phyloP scores from a whole-genome alignment of 2,329 filamentous ascomycete species.

The Colletotrichum eleusines region DNA sequence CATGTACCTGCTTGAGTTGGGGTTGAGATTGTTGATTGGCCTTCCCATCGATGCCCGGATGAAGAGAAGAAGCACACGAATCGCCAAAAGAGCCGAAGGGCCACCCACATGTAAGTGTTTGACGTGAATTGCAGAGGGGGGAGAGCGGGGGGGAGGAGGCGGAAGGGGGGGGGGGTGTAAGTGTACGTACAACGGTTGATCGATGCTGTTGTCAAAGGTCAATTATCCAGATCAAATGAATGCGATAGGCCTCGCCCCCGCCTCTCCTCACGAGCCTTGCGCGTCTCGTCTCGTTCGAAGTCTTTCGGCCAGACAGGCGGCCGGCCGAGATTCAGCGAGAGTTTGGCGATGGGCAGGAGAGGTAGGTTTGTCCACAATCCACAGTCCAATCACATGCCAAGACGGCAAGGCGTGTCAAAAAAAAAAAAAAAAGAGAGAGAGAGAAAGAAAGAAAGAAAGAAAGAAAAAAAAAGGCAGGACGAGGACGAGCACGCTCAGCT shows the following conservation, averaged over 20 bases:
- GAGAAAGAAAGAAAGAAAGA: too few species aligned
- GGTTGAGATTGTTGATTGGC: not conserved
- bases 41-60: not conserved
- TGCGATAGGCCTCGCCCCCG: constrained; percentile 14
- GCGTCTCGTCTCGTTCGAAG: constrained; percentile 5
- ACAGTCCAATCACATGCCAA: constrained; percentile 4
- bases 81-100: not conserved
- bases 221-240: constrained; percentile 19
- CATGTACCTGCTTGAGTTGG: not conserved
- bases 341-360: not conserved
- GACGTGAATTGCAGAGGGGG: not conserved
- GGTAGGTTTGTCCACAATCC: not conserved
- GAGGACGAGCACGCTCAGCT: not conserved
- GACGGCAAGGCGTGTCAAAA: constrained; percentile 1
- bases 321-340: constrained; percentile 33
- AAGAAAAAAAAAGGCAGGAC: too few species aligned
- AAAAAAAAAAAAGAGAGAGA: too few species aligned
- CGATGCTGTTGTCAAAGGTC: constrained; percentile 7
- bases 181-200: not conserved
- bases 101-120: too few species aligned
- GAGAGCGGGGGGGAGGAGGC: not conserved
- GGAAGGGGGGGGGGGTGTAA: not conserved
- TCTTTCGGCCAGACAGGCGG: constrained; percentile 24
- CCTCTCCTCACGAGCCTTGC: not conserved
- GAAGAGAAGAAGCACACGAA: not conserved